Evolutionary conservation across 2,329 filamentous ascomycete genomes (phyloP), one percentile per base, ranked within the genome.

Genomic region (Neofusicoccum parvum): DNA sequence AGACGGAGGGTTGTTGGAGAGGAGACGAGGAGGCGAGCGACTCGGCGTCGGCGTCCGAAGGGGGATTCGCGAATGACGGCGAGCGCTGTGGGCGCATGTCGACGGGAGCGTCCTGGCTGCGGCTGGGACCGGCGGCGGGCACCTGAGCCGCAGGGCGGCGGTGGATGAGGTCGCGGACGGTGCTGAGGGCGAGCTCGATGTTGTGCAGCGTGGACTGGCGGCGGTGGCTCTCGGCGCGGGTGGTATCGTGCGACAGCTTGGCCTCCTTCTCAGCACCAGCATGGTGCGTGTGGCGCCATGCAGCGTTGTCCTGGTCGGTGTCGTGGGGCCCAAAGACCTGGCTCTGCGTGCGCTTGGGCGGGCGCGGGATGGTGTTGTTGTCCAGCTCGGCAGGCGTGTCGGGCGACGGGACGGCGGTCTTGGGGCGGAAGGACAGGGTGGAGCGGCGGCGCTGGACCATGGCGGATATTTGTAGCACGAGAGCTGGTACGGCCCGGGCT

Each of bases 321-420:
- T 65, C 64, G 48, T 53, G 37, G 32, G 48, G 39, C 12, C 62
- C 62, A 69, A 77, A 77, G 36, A 75, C 77, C 71, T 78, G 76
- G 65, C 74, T 76, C 54, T 76, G 75, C 66, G 74, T 76, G 34
- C 73, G 70, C 68, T 78, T 77, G 65, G 75, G 70, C 56, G 70
- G 67, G 67, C 69, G 65, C 39, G 64, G 64, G 37, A 60, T 49
- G 34, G 70, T 66, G 56, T 60, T 56, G 69, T 78, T 72, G 75
- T 79, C 75, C 12, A 32, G 23, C 27, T 32, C 27, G 27, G 27
- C 27, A 32, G 27, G 27, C 50, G 53, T 43, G 51, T 56, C 36
- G 17, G 39, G 49, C 69, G 78, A 77, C 71, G 81, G 77, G 70
- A 84, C 81, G 56, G 75, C 76, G 20, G 76, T 77, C 70, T 77